Evolutionary conservation across 306 rosid species (phyloP), one percentile per base, ranked within the genome.

Genomic region (Sindora glabra): DNA sequence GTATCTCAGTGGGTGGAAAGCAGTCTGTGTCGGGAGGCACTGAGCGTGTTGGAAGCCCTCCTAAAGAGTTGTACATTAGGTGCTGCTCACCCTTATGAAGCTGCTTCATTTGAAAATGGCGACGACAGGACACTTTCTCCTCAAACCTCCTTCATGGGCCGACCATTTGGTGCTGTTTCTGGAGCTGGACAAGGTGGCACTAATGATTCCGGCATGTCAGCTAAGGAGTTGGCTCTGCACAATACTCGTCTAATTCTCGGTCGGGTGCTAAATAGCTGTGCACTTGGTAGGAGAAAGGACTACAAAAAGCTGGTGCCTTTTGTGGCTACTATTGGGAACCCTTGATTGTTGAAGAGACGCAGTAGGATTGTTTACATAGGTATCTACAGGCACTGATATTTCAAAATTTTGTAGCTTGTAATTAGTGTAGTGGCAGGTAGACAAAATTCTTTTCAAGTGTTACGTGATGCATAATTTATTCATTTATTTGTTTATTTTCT

Each of bases 1-100:
- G 99, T 94, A 37, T 94, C 99, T 59, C 99, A 94, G 72, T 74
- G 89, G 77, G 95, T 94, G 22, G 99, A 94, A 81, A 94, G 99
- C 86, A 86, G 97, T 25, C 64, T 89, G 68, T 94, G 94, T 74
- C 89, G 94, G 99, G 99, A 94, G 47, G 99, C 99, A 26, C 81
- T 89, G 12, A 86, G 99, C 25, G 99, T 94, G 51, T 69, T 94
- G 64, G 99, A 94, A 75, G 99, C 99, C 32, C 99, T 94, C 76
- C 63, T 94, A 63, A 95, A 89, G 78, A 94, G 99, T 62, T 94
- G 99, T 63, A 78, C 99, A n/a, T 63, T 94, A 76, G 73, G 94
- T 11, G 80, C 90, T 47, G 72, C 98, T 47, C 95, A 89, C 52
- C 73, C 97, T 18, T 83, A 83, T 4, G 99, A 92, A 23, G 72